phyloP scores from a whole-genome alignment of 345 rosid species.

The Aquilaria malaccensis region DNA sequence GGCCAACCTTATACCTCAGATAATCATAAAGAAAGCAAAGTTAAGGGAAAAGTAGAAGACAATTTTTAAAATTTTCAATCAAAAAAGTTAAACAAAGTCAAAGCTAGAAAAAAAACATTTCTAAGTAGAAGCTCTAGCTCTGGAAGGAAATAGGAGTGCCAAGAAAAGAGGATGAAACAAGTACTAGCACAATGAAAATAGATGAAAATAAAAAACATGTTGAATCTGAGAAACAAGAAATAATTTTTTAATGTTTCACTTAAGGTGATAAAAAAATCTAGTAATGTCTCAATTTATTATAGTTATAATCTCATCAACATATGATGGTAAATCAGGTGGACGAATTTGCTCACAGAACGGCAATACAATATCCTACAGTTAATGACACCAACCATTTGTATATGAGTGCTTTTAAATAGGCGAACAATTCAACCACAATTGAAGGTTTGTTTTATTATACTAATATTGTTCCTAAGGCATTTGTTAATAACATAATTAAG shows the following conservation, averaged over 20 bases:
- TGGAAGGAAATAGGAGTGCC: conserved; percentile 26
- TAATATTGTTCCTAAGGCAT: neutral
- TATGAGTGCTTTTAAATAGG: conserved; percentile 24
- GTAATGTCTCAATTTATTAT: neutral
- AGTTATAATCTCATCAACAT: neutral
- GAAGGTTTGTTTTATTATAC: conserved; percentile 32
- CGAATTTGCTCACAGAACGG: conserved; percentile 19
- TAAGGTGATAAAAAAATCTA: conserved; percentile 19
- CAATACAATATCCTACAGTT: conserved; percentile 17
- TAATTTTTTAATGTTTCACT: conserved; percentile 15
- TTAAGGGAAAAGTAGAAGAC: conserved; percentile 64
- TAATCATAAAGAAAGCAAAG: conserved; percentile 33
- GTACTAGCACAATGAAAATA: conserved; percentile 10
- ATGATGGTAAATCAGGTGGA: conserved; percentile 22
- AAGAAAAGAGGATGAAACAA: conserved; percentile 20
- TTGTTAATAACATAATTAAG: neutral
- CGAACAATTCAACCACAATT: conserved; percentile 30
- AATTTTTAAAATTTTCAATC: conserved; percentile 64
- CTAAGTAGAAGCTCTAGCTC: conserved; percentile 30
- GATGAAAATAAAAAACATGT: conserved; percentile 20
- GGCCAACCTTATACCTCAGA: conserved; percentile 18
- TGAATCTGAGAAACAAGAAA: conserved; percentile 14
- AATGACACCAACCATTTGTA: conserved; percentile 16
- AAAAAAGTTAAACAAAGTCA: conserved; percentile 36
- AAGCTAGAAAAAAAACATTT: conserved; percentile 17